A percentile compares a stretch with the other conserved stretches of the same genome.
Conservation (phyloP, 768 basidiomycete species). For the Gelatoporia subvermispora region DNA sequence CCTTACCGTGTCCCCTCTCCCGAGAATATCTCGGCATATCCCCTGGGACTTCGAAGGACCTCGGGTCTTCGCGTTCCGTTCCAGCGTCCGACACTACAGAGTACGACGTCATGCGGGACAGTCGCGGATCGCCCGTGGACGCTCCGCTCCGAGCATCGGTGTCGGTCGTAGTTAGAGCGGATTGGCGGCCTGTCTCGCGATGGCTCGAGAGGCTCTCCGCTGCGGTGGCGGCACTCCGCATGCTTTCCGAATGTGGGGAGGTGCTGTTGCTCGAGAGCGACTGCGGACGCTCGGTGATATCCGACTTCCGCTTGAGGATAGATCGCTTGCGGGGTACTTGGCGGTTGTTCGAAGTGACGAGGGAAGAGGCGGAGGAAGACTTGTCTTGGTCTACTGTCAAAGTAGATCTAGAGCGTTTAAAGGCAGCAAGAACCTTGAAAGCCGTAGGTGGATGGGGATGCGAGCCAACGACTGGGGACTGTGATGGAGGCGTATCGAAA, state of each 20-base stretch:
- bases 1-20: constrained; percentile 29
- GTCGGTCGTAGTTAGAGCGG: constrained; percentile 28
- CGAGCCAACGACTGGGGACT: constrained; percentile 38
- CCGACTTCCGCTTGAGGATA: constrained; percentile 32
- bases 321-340: constrained; percentile 28
- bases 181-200: constrained; percentile 25
- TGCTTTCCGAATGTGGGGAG: constrained; percentile 44
- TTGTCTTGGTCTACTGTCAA: constrained; percentile 25
- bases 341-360: constrained; percentile 2
- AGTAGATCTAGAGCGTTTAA: constrained; percentile 62
- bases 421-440: constrained; percentile 60
- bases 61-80: constrained; percentile 21
- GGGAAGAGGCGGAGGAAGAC: constrained; percentile 15
- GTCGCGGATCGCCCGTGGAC: constrained; percentile 23
- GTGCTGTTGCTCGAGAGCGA: constrained; percentile 62
- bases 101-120: constrained; percentile 31
- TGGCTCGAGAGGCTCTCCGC: constrained; percentile 40
- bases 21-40: constrained; percentile 28
- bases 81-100: constrained; percentile 29
- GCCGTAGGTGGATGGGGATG: constrained; percentile 52
- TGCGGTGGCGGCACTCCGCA: constrained; percentile 53
- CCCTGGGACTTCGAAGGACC: constrained; percentile 30
- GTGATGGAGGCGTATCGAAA: constrained; percentile 36
- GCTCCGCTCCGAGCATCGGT: constrained; percentile 17
- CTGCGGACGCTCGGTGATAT: constrained; percentile 42